Evolutionary conservation across 164 flowering plant genomes (phyloP).

Genomic region (Protea cynaroides): DNA sequence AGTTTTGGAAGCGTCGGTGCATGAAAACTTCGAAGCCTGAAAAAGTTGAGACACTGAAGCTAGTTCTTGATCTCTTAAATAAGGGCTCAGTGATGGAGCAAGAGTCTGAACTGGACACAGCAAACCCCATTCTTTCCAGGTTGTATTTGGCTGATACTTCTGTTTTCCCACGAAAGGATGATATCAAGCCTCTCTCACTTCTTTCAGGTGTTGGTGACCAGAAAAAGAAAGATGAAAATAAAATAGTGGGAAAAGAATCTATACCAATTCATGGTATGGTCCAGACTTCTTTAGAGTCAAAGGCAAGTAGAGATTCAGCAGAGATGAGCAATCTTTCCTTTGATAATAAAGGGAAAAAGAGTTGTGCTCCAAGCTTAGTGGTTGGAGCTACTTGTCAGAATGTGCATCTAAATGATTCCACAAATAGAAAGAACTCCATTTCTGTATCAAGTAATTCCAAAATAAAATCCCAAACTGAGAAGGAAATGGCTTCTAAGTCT

Average conservation of each 20-base stretch:
- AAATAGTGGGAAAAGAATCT: slow-evolving; percentile 15
- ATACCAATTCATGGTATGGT: slow-evolving; percentile 6
- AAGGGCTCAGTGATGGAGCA: slow-evolving; percentile 28
- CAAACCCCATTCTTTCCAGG: slow-evolving; percentile 71
- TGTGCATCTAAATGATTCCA: slow-evolving; percentile 12
- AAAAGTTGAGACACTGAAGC: slow-evolving; percentile 73
- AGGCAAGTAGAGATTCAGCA: slow-evolving; percentile 11
- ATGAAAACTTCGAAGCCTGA: slow-evolving; percentile 49
- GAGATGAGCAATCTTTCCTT: slow-evolving; percentile 17
- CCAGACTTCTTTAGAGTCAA: slow-evolving; percentile 10
- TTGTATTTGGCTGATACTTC: slow-evolving; percentile 92
- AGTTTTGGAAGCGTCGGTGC: slow-evolving; percentile 95
- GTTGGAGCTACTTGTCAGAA: slow-evolving; percentile 21
- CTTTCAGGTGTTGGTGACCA: slow-evolving; percentile 23
- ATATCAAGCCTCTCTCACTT: slow-evolving; percentile 65
- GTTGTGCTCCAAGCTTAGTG: slow-evolving; percentile 18
- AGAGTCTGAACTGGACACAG: slow-evolving; percentile 24
- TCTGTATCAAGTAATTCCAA: slow-evolving; percentile 29
- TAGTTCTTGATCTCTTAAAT: slow-evolving; percentile 72
- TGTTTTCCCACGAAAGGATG: slow-evolving; percentile 76
- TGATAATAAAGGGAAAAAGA: slow-evolving; percentile 24
- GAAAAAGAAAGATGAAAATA: slow-evolving; percentile 21
- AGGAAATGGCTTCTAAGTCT: slow-evolving; percentile 37
- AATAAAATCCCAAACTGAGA: slow-evolving; percentile 15
- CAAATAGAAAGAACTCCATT: slow-evolving; percentile 15